Base-by-base conservation (phyloP, 495 filamentous ascomycete species). In the Hypoxylon subgilvum region DNA sequence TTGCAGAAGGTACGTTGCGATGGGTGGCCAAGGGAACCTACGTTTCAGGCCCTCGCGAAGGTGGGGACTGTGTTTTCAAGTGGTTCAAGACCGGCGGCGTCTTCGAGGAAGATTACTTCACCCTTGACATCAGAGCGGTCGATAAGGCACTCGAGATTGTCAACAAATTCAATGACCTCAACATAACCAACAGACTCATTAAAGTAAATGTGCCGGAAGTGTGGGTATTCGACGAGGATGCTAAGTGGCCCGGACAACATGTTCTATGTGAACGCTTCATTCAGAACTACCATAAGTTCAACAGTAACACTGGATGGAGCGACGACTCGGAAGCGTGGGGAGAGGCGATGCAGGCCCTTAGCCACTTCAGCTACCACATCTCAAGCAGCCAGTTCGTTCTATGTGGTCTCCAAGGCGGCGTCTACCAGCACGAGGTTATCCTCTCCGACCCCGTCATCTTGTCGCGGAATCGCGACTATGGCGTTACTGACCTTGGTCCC, bases 341-440 rank as follows among this genome's bases (percentile, higher is more conserved):
- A 5, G 41, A 69, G 42, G 63, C 61, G 5, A 74, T 76, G 71
- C 72, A 76, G 50, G 72, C 74, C 2, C 58, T 76, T 28, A 75
- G 72, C 50, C 74, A 77, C 54, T 76, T 77, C 50, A 74, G 72
- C 52, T 77, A 74, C 57, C 68, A 74, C 51, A 19, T 70, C 23
- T 49, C 73, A 0, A 62, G 68, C 13, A 72, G 74, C 16, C 57
- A 70, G 19, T 60, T 69, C 30, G 65, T 77, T 9, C 60, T 77
- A 2, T 77, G 74, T 52, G 72, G 75, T 45, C 52, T 75, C 3
- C 72, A 76, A 34, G 73, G 73, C 39, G 73, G 71, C 44, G 50
- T 69, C 30, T 72, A 73, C 56, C 61, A 52, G 54, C 23, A 43
- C 19, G 60, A 68, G 39, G 39, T 68, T 23, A 56, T 72, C 44